A percentile compares a stretch with the other conserved stretches of the same genome.
These are phyloP conservation scores for Quercus wislizeni DNA, from an alignment of 306 rosid species.

Conservation along the genomic window DNA sequence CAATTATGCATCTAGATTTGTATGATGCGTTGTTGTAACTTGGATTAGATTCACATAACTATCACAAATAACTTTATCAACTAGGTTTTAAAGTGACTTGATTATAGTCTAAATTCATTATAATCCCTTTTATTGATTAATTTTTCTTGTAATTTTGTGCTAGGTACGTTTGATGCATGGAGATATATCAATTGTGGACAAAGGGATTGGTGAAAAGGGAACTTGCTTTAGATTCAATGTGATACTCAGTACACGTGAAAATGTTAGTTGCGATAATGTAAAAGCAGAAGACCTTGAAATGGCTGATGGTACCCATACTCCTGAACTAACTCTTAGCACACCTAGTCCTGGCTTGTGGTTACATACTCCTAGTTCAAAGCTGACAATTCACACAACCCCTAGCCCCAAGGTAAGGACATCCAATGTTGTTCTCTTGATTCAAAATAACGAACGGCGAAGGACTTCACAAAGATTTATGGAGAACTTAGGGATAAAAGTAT, in stretches of 20 bases:
- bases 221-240: constrained; percentile 75
- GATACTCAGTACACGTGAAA: constrained; percentile 30
- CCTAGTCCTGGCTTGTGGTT: constrained; percentile 32
- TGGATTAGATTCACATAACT: neutral
- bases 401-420: constrained; percentile 50
- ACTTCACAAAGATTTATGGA: constrained; percentile 33
- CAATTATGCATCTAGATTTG: neutral
- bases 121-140: neutral
- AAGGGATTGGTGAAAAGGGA: constrained; percentile 59
- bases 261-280: neutral
- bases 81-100: neutral
- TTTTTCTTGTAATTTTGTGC: neutral
- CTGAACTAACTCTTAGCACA: neutral
- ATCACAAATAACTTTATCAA: neutral
- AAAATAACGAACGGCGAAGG: constrained; percentile 20
- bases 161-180: constrained; percentile 88
- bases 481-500: constrained; percentile 31
- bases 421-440: constrained; percentile 30
- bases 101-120: neutral
- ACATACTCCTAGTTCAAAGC: constrained; percentile 35
- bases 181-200: constrained; percentile 67
- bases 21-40: neutral
- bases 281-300: constrained; percentile 29
- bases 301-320: constrained; percentile 18
- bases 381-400: constrained; percentile 14